Base-by-base conservation (phyloP, 2,329 filamentous ascomycete species). In the Beauveria scarabaeidicola region DNA sequence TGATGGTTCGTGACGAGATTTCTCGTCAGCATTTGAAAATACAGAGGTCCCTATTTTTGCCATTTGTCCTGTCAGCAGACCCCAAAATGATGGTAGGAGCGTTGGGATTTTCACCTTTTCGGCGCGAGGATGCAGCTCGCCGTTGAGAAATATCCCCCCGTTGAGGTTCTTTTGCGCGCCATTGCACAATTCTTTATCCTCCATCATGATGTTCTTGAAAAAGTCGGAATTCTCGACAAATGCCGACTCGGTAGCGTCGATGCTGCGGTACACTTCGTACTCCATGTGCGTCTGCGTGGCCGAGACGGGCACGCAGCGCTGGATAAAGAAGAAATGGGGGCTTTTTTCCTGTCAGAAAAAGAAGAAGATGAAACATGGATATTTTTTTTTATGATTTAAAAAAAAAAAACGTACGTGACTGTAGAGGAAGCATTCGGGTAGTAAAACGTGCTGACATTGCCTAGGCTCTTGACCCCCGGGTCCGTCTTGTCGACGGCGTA, bases 261-360 rank as follows among this genome's bases (percentile, higher is more conserved):
- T 75, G 67, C 80, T 75, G 56, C 77, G 74, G 69, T 75, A 82
- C 13, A 81, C 75, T 63, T 82, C 77, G 63, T 80, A 79, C 62
- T 76, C 74, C 65, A 81, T 79, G 29, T 70, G 71, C 9, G 72
- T 75, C 13, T 68, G 72, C 11, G 71, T 74, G 0, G 77, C 70
- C 2, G 70, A 71, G n/a, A 72, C 69, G 4, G 78, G 78, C 29
- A 81, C 72, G 69, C 79, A 78, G 51, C 77, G 74, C 65, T 79
- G 76, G 62, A 81, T 78, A 67, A 79, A 79, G 64, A 81, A 76
- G 69, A 81, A 81, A 65, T 78, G 67, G 25, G 73, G 68, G 5
- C 74, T 77, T 62, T 62, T 15, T 11, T 51, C 4, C 1, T 21
- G 13, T 55, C 9, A n/a, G n/a, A n/a, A n/a, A n/a, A n/a, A n/a